A percentile compares a stretch with the other conserved stretches of the same genome.
phyloP scores from a whole-genome alignment of 2,329 filamentous ascomycete genomes.

The Purpureocillium takamizusanense region DNA sequence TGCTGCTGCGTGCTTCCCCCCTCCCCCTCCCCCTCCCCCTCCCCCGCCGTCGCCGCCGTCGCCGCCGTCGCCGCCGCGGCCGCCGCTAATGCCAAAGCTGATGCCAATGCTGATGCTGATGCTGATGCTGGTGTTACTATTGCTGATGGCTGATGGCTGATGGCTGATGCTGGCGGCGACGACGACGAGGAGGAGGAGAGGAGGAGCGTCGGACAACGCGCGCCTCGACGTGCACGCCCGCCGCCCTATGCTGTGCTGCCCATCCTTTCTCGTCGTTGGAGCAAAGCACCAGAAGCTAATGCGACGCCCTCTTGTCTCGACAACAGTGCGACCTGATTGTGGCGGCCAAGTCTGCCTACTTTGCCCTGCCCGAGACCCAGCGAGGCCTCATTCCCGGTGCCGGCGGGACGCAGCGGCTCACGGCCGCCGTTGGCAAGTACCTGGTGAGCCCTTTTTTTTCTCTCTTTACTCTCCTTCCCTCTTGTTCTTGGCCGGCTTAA shows the following conservation, averaged over 20 bases:
- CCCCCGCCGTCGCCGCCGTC: not conserved
- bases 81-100: no score
- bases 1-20: not conserved
- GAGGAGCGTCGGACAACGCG: no score
- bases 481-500: no score
- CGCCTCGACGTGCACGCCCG: no score
- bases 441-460: conserved; percentile 17
- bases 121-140: no score
- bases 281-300: conserved; percentile 1
- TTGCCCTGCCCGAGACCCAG: conserved; percentile 29
- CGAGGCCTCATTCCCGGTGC: conserved; percentile 31
- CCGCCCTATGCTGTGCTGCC: not conserved
- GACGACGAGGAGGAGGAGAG: no score
- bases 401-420: conserved; percentile 30
- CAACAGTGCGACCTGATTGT: conserved; percentile 30
- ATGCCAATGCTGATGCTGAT: no score
- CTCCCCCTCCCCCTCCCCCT: not conserved
- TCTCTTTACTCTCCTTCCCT: not conserved
- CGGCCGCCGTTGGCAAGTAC: conserved; percentile 30
- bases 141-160: no score
- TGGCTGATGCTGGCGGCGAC: no score
- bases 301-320: no score
- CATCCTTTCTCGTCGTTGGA: not conserved
- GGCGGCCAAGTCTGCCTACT: conserved; percentile 23
- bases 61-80: no score